Evolutionary conservation across 805 yeast species (phyloP).

Genomic region (Lipomyces sp.): DNA sequence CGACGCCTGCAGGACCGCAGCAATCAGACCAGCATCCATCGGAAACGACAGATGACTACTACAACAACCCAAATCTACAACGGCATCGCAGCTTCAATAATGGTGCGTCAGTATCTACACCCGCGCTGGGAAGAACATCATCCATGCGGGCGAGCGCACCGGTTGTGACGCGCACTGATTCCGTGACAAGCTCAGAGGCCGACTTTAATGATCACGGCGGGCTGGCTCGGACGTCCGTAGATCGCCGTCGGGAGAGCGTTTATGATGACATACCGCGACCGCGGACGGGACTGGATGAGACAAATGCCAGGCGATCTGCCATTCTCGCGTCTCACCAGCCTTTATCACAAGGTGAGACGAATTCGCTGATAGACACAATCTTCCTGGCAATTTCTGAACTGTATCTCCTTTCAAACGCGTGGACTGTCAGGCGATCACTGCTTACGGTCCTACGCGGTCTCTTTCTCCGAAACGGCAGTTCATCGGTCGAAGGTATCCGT

Average conservation of each 20-base stretch:
- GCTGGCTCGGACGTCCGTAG: slow-evolving; percentile 10
- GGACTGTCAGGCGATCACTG: slow-evolving; percentile 38
- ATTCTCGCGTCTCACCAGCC: slow-evolving; percentile 18
- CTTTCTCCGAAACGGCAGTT: slow-evolving; percentile 35
- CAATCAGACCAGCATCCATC: slow-evolving; percentile 4
- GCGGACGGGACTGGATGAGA: slow-evolving; percentile 4
- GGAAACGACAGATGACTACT: slow-evolving; percentile 24
- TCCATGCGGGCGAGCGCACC: slow-evolving; percentile 2
- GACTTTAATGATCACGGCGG: slow-evolving; percentile 11
- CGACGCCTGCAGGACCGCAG: background rate
- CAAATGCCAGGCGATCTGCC: slow-evolving; percentile 18
- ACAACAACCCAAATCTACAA: slow-evolving; percentile 6
- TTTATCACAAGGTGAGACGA: slow-evolving; percentile 31
- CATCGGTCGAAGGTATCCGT: slow-evolving; percentile 39
- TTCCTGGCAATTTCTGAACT: slow-evolving; percentile 37
- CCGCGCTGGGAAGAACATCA: slow-evolving; percentile 13
- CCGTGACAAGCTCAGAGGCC: slow-evolving; percentile 17
- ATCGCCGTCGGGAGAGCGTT: slow-evolving; percentile 5
- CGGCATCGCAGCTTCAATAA: slow-evolving; percentile 7
- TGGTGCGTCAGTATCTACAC: slow-evolving; percentile 10
- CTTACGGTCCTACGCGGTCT: slow-evolving; percentile 38
- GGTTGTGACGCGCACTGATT: slow-evolving; percentile 9
- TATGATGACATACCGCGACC: background rate
- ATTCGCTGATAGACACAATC: slow-evolving; percentile 34
- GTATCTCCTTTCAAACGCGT: slow-evolving; percentile 38